A percentile compares a stretch with the other conserved stretches of the same genome.
Evolutionary conservation across 495 filamentous ascomycete genomes (phyloP).

Genomic region (Aspergillus sclerotiicarbonarius): DNA sequence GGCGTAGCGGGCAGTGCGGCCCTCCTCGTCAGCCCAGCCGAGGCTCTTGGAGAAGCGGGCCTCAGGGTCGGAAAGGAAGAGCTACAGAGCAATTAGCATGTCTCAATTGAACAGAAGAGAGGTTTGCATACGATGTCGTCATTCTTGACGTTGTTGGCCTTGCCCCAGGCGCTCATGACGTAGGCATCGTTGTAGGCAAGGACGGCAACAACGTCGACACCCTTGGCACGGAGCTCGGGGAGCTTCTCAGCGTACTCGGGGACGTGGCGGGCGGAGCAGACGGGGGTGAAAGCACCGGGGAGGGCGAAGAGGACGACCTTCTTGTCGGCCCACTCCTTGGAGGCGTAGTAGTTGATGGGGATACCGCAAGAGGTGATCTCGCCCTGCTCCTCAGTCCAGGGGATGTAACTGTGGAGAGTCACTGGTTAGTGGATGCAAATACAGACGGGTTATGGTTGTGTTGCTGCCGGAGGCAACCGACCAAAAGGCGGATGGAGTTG

Average conservation of each 20-base stretch:
- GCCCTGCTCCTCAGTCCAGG: constrained; percentile 58
- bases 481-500: constrained; percentile 10
- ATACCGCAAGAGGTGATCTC: constrained; percentile 75
- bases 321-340: constrained; percentile 82
- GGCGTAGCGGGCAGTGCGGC: constrained; percentile 77
- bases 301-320: constrained; percentile 90
- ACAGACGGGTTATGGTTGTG: not conserved
- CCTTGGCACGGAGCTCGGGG: constrained; percentile 71
- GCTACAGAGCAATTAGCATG: constrained; percentile 45
- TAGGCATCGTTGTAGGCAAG: constrained; percentile 88
- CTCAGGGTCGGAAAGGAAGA: constrained; percentile 82
- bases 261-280: constrained; percentile 84
- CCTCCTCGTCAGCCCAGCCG: constrained; percentile 75
- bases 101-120: not conserved
- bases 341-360: constrained; percentile 76
- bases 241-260: constrained; percentile 80
- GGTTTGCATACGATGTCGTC: constrained; percentile 66
- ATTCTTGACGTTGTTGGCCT: constrained; percentile 80
- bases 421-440: constrained; percentile 14
- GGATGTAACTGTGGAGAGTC: constrained; percentile 57
- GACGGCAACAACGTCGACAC: constrained; percentile 80
- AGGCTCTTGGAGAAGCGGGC: constrained; percentile 75
- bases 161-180: constrained; percentile 95
- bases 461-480: constrained; percentile 1
- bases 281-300: constrained; percentile 92